phyloP scores from a whole-genome alignment of 495 filamentous ascomycete species.

The Hamigera avellanea region DNA sequence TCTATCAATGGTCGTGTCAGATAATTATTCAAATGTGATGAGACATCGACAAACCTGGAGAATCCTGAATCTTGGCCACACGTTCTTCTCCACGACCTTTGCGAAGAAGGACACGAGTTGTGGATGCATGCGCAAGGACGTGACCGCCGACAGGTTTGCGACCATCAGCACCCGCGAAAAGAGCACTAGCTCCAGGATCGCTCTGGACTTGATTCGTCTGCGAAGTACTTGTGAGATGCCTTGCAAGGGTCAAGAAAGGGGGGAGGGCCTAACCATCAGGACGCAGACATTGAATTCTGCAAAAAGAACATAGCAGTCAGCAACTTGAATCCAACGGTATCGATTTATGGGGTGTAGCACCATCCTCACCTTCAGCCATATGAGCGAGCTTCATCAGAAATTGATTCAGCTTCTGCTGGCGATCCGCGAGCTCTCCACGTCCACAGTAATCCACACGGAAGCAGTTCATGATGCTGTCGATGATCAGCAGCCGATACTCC shows the following conservation, averaged over 20 bases:
- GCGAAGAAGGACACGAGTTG: conserved; percentile 60
- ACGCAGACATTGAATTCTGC: conserved; percentile 70
- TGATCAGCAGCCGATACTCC: conserved; percentile 60
- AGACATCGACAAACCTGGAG: conserved; percentile 41
- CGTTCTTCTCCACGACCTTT: conserved; percentile 73
- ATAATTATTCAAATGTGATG: background rate
- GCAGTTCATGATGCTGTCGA: conserved; percentile 72
- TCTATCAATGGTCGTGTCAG: conserved; percentile 27
- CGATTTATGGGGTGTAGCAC: background rate
- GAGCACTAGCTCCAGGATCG: conserved; percentile 66
- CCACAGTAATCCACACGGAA: conserved; percentile 68
- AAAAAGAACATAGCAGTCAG: conserved; percentile 4
- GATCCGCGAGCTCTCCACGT: conserved; percentile 63
- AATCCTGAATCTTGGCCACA: conserved; percentile 72
- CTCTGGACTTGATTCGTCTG: conserved; percentile 76
- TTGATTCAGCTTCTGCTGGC: conserved; percentile 64
- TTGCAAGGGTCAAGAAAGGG: background rate
- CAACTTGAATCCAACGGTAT: background rate
- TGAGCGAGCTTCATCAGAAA: conserved; percentile 59
- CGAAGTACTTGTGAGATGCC: background rate
- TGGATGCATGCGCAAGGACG: conserved; percentile 69
- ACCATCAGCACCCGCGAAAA: conserved; percentile 72
- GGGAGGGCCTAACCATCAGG: conserved; percentile 42
- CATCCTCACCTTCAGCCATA: conserved; percentile 57
- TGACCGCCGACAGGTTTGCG: conserved; percentile 67